Conservation (phyloP, 176 grass and related monocot species). For the Aegilops tauschii region DNA sequence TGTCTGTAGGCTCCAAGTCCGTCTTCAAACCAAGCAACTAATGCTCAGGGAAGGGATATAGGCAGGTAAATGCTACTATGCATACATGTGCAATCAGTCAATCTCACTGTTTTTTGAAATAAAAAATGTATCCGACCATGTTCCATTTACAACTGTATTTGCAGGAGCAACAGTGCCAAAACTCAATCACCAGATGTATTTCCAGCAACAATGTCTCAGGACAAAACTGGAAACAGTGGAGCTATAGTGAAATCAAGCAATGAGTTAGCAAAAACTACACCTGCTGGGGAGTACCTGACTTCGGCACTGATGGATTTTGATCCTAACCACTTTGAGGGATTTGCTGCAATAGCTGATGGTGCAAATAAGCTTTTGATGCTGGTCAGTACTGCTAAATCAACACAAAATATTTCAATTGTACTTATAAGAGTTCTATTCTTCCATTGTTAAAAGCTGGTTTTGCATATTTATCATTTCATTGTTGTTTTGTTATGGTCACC, state of each 20-base stretch:
- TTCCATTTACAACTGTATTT: slow-evolving; percentile 20
- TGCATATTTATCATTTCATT: neutral
- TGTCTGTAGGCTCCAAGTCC: slow-evolving; percentile 68
- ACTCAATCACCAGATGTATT: slow-evolving; percentile 36
- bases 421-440: neutral
- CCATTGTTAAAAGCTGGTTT: neutral
- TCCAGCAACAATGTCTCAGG: slow-evolving; percentile 31
- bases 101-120: neutral
- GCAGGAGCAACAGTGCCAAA: slow-evolving; percentile 54
- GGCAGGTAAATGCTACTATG: slow-evolving; percentile 49
- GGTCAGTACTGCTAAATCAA: slow-evolving; percentile 45
- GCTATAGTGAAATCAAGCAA: slow-evolving; percentile 87
- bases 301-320: slow-evolving; percentile 93
- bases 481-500: neutral
- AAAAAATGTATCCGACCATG: neutral
- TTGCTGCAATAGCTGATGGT: slow-evolving; percentile 95
- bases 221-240: slow-evolving; percentile 73
- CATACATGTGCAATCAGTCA: slow-evolving; percentile 12
- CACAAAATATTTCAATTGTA: neutral
- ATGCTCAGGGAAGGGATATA: slow-evolving; percentile 57
- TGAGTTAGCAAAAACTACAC: slow-evolving; percentile 84
- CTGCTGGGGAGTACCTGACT: slow-evolving; percentile 96
- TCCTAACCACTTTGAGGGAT: slow-evolving; percentile 88
- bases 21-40: slow-evolving; percentile 46
- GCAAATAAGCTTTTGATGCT: slow-evolving; percentile 99